phyloP scores from a whole-genome alignment of 495 filamentous ascomycete genomes.

The Friedmanniomyces endolithicus region DNA sequence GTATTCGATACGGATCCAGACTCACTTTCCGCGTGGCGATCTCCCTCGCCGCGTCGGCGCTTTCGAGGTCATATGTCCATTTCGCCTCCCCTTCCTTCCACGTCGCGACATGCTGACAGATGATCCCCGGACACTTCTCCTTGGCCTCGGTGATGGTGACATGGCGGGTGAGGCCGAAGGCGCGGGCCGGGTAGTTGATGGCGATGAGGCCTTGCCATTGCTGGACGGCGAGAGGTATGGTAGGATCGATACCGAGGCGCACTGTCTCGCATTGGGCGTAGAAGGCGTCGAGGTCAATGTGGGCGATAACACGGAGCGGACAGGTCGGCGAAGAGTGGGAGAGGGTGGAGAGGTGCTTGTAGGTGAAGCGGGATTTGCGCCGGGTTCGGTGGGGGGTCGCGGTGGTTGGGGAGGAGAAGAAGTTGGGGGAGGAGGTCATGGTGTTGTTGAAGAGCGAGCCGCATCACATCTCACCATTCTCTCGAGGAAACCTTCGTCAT shows the following conservation, averaged over 20 bases:
- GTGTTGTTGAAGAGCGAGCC: neutral
- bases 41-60: slow-evolving; percentile 51
- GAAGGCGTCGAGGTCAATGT: slow-evolving; percentile 94
- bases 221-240: slow-evolving; percentile 82
- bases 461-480: neutral
- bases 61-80: slow-evolving; percentile 59
- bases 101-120: slow-evolving; percentile 86
- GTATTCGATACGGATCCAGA: slow-evolving; percentile 78
- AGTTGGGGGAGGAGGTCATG: slow-evolving; percentile 36
- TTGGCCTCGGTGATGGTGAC: slow-evolving; percentile 68
- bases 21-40: slow-evolving; percentile 87
- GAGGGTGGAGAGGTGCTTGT: slow-evolving; percentile 66
- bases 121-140: slow-evolving; percentile 72
- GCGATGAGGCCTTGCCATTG: slow-evolving; percentile 83
- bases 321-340: slow-evolving; percentile 54
- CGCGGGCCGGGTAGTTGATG: slow-evolving; percentile 84
- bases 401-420: slow-evolving; percentile 33
- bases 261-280: slow-evolving; percentile 96
- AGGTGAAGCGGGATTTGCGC: slow-evolving; percentile 59
- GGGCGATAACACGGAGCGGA: slow-evolving; percentile 76
- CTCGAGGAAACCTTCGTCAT: neutral
- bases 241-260: slow-evolving; percentile 58
- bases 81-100: slow-evolving; percentile 82
- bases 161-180: slow-evolving; percentile 64
- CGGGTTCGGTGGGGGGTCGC: slow-evolving; percentile 9